Conservation (phyloP, 2,329 filamentous ascomycete species). For the Colletotrichum sp. region DNA sequence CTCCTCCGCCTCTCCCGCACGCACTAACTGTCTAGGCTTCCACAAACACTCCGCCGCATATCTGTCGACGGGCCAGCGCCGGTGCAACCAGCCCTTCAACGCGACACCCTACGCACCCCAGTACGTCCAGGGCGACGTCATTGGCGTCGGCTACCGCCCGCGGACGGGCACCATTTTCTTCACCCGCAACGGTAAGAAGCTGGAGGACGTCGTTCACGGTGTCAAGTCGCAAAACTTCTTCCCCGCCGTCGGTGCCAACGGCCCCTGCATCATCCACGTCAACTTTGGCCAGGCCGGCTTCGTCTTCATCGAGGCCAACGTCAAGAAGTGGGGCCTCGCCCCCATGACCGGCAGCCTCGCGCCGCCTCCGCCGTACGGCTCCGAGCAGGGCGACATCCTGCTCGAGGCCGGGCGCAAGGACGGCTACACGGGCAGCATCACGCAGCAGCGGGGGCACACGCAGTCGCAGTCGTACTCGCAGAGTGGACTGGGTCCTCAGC, state of each 20-base stretch:
- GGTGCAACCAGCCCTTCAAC: constrained; percentile 91
- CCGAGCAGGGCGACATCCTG: constrained; percentile 94
- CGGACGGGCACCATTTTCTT: constrained; percentile 97
- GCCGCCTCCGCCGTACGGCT: constrained; percentile 94
- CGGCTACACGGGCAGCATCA: constrained; percentile 49
- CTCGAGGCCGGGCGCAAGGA: constrained; percentile 82
- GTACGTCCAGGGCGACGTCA: constrained; percentile 91
- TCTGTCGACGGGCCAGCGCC: constrained; percentile 82
- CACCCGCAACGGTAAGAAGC: constrained; percentile 95
- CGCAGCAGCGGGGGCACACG: constrained; percentile 53
- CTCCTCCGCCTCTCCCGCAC: not conserved
- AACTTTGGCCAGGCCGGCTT: constrained; percentile 98
- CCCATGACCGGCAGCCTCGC: constrained; percentile 95
- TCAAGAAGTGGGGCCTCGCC: constrained; percentile 99
- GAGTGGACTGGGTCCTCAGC: constrained; percentile 56
- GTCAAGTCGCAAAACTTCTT: constrained; percentile 97
- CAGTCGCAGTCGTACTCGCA: constrained; percentile 39
- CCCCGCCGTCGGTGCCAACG: constrained; percentile 94
- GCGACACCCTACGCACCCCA: constrained; percentile 81
- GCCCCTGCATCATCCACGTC: constrained; percentile 90
- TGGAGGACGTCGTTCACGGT: constrained; percentile 93
- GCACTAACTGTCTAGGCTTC: constrained; percentile 62
- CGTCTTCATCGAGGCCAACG: constrained; percentile 98
- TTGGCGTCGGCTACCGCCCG: constrained; percentile 93
- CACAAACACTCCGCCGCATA: constrained; percentile 95